Evolutionary conservation across 768 basidiomycete genomes (phyloP), one percentile per base, ranked within the genome.

Genomic region (Pleurotus salmoneostramineus): DNA sequence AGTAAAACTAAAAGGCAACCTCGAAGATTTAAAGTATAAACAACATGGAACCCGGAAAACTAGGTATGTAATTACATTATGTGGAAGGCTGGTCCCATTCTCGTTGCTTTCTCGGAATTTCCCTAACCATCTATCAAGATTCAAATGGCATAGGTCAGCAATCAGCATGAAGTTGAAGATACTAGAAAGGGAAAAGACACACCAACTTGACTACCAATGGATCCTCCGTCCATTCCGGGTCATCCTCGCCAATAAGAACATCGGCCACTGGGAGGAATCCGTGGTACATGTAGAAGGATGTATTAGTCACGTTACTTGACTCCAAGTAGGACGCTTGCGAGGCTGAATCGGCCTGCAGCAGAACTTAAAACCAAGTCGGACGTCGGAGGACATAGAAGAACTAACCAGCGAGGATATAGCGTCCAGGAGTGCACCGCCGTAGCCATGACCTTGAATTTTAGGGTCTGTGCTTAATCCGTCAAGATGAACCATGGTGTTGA

Each of bases 151-250:
- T 27, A 27, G 21, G 21, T 27, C 21, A 27, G 21, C 3, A 27
- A 27, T 27, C 21, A 27, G 21, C 21, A 27, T 27, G 21, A 27
- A 27, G 21, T 27, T 27, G 21, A 27, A 27, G 21, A 27, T 27
- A 27, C 21, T 27, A 27, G 21, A 3, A 27, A 3, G 21, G 21
- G 21, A 27, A 27, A 27, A 27, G 21, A 27, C 21, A 27, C 21
- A 73, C 73, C 33, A 74, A 61, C 42, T 59, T 63, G 11, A 71
- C 56, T 11, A 68, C 58, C 4, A 74, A 64, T 11, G 70, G 69
- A 10, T 64, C 56, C 15, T 58, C 60, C 32, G 64, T 48, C 73
- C 73, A 74, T 27, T 60, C 58, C 21, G 70, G 69, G 56, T 73
- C 69, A 2, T 65, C 57, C 7, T 71, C 68, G 7, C 73, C 73